phyloP scores from a whole-genome alignment of 257 asterid species.

The Ehretia macrophylla region DNA sequence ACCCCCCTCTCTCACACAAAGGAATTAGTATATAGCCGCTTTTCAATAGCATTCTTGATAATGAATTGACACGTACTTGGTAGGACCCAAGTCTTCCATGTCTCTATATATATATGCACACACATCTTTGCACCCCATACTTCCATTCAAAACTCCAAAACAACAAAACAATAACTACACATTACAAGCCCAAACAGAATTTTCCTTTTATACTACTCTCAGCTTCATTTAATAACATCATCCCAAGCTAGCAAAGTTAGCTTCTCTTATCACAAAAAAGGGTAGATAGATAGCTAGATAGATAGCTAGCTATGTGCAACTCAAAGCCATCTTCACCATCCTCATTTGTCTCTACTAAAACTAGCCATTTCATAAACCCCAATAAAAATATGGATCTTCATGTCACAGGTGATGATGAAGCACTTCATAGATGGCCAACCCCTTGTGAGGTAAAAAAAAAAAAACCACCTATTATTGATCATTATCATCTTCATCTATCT shows the following conservation, averaged over 20 bases:
- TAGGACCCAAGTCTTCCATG: slow-evolving; percentile 30
- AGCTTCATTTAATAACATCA: slow-evolving; percentile 6
- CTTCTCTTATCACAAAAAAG: not conserved
- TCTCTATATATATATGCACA: slow-evolving; percentile 39
- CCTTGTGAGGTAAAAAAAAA: slow-evolving; percentile 46
- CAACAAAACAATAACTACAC: slow-evolving; percentile 38
- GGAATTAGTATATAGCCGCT: not conserved
- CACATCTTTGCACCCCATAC: slow-evolving; percentile 25
- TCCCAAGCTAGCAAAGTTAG: not conserved
- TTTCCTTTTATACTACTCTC: slow-evolving; percentile 18
- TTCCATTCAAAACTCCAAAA: slow-evolving; percentile 32
- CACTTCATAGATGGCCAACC: slow-evolving; percentile 74
- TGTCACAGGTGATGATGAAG: slow-evolving; percentile 30
- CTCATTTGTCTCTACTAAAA: slow-evolving; percentile 42
- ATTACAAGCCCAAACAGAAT: slow-evolving; percentile 20
- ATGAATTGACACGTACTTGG: slow-evolving; percentile 39
- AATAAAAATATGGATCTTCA: slow-evolving; percentile 32
- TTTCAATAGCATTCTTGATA: not conserved
- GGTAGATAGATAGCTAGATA: slow-evolving; percentile 2
- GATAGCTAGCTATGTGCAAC: slow-evolving; percentile 53
- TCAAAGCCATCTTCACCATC: slow-evolving; percentile 70
- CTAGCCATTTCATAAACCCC: slow-evolving; percentile 49
- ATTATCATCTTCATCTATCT: too few relatives aligned
- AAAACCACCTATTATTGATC: not conserved
- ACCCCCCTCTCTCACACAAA: not conserved